Evolutionary conservation across 208 protist species (phyloP).

Genomic region (Vickermania ingenoplastis): DNA sequence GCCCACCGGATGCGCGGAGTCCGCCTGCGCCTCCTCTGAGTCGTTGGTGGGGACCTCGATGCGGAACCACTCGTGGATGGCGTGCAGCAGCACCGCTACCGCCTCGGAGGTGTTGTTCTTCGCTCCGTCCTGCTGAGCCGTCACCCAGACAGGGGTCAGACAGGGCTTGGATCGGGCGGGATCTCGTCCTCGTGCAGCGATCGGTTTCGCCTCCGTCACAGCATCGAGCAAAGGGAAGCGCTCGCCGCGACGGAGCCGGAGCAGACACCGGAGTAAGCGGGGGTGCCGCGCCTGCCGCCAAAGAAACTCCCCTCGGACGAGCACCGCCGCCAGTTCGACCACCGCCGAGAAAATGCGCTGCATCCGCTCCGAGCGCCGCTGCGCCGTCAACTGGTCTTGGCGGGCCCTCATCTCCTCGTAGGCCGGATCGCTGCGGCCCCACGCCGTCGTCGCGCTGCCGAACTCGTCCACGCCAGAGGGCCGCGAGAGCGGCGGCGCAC

Average conservation of each 20-base stretch:
- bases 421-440: conserved; percentile 42
- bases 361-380: conserved; percentile 68
- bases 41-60: conserved; percentile 3
- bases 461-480: too few species aligned
- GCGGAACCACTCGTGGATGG: conserved; percentile 11
- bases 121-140: conserved; percentile 15
- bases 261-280: conserved; percentile 26
- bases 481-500: too few species aligned
- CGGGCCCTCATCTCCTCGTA: conserved; percentile 69
- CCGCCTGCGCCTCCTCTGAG: neutral
- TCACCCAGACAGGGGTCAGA: conserved; percentile 26
- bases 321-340: conserved; percentile 24
- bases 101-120: conserved; percentile 19
- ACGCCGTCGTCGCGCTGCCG: conserved; percentile 5
- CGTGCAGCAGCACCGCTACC: conserved; percentile 12
- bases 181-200: conserved; percentile 8
- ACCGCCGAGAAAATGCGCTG: conserved; percentile 38
- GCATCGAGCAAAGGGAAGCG: conserved; percentile 2
- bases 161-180: neutral
- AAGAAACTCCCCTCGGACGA: conserved; percentile 42
- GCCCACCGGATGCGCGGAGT: neutral
- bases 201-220: conserved; percentile 8
- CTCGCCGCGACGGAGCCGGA: conserved; percentile 15
- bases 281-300: conserved; percentile 56
- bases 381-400: conserved; percentile 54